phyloP scores from a whole-genome alignment of 2,329 filamentous ascomycete species.

The Colletotrichum brevisporum region DNA sequence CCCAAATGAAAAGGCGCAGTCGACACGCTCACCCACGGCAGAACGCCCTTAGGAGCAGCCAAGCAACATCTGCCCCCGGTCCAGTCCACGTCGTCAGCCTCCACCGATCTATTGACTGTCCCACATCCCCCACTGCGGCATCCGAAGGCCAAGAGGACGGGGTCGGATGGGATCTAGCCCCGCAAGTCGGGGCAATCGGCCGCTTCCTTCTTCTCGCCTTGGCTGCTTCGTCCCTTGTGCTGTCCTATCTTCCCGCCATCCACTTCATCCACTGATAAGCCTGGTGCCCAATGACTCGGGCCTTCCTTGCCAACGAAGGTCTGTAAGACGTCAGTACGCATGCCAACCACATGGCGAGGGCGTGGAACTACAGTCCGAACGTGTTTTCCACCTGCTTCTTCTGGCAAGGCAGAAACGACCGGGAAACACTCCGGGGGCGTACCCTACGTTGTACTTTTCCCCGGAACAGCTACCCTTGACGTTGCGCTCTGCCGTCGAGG shows the following conservation, averaged over 20 bases:
- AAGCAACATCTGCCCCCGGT: neutral
- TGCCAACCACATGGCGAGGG: slow-evolving; percentile 24
- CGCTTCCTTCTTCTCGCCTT: neutral
- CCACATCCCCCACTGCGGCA: slow-evolving; percentile 24
- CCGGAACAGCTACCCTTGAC: slow-evolving; percentile 11
- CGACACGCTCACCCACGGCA: neutral
- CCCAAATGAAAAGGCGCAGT: slow-evolving; percentile 1
- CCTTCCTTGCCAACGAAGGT: neutral
- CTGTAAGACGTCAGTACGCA: slow-evolving; percentile 33
- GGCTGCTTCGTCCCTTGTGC: too few species aligned
- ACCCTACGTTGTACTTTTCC: neutral
- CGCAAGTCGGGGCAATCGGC: slow-evolving; percentile 11
- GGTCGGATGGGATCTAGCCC: slow-evolving; percentile 30
- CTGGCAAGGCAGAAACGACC: slow-evolving; percentile 12
- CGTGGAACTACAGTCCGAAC: neutral
- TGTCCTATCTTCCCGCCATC: slow-evolving; percentile 27
- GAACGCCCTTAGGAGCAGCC: slow-evolving; percentile 2
- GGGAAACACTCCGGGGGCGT: slow-evolving; percentile 26
- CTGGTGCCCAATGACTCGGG: slow-evolving; percentile 33
- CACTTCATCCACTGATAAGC: slow-evolving; percentile 37
- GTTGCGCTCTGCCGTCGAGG: slow-evolving; percentile 13
- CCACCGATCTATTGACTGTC: slow-evolving; percentile 11
- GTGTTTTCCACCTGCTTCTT: slow-evolving; percentile 31
- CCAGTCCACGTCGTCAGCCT: slow-evolving; percentile 4
- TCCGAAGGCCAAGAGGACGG: slow-evolving; percentile 33